Evolutionary conservation across 139 green algal genomes (phyloP).

Genomic region (Chlamydomonas eustigma): DNA sequence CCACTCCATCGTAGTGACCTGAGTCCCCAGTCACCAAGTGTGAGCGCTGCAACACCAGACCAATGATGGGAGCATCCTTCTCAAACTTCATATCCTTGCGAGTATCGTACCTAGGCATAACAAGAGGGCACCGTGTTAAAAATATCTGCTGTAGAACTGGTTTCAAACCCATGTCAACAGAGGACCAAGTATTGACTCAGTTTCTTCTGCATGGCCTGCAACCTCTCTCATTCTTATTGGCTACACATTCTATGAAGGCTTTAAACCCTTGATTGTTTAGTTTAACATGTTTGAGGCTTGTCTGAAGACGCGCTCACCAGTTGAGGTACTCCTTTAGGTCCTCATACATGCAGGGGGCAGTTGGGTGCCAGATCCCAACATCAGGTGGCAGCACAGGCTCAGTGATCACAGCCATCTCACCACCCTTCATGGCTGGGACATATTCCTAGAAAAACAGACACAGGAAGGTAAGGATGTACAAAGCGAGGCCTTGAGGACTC

Average conservation of each 20-base stretch:
- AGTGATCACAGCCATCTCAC: constrained; percentile 57
- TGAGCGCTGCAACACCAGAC: constrained; percentile 94
- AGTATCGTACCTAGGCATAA: constrained; percentile 77
- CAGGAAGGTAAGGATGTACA: too few species aligned
- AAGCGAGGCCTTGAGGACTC: too few species aligned
- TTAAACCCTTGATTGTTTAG: too few species aligned
- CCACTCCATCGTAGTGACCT: constrained; percentile 89
- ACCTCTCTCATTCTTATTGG: too few species aligned
- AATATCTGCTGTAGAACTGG: too few species aligned
- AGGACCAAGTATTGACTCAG: too few species aligned
- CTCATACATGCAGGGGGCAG: constrained; percentile 86
- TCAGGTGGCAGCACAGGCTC: constrained; percentile 94
- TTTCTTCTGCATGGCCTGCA: too few species aligned
- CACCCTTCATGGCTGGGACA: constrained; percentile 79
- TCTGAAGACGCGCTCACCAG: too few species aligned
- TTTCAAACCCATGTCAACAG: too few species aligned
- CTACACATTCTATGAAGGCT: too few species aligned
- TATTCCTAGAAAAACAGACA: constrained; percentile 68
- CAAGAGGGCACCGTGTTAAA: not conserved
- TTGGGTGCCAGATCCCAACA: constrained; percentile 96
- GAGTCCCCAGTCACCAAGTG: constrained; percentile 98
- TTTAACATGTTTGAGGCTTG: too few species aligned
- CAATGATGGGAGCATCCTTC: constrained; percentile 86
- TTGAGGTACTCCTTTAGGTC: constrained; percentile 99
- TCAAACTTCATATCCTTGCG: constrained; percentile 84